Base-by-base conservation (phyloP, 345 rosid species). In the Punica granatum region DNA sequence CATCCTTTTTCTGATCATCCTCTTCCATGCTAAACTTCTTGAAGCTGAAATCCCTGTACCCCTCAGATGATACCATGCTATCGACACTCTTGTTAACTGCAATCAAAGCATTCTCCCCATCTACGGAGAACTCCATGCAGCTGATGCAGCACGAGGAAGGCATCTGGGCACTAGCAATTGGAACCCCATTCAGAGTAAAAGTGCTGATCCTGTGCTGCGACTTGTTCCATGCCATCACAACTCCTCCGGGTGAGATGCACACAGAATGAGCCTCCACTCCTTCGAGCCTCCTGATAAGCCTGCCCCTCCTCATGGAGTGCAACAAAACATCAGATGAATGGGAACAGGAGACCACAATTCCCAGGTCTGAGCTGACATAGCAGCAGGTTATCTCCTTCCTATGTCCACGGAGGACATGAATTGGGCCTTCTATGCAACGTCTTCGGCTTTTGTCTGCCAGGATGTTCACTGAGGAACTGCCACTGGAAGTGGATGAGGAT, bases 321-420 rank as follows among this genome's bases (percentile, higher is more conserved):
- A 94, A 65, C 31, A 94, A 71, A 76, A 91, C 79, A 77, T 84
- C 91, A 31, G 96, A 81, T n/a, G 87, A 82, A 46, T 75, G 77
- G 23, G 97, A 84, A 69, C 86, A 86, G 5, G 99, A 94, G 67
- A 86, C 93, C 66, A 82, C 85, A 51, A 94, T 74, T 68, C 99
- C 98, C 39, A 86, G 85, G 79, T 89, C 97, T 34, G 98, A 89
- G 78, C 86, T 94, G 68, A 91, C 85, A 69, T 92, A 89, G 74
- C 98, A 91, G 74, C 82, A 82, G 37, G 83, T 75, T 76, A 94
- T 72, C 71, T 91, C 96, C 67, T 77, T 73, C 60, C 70, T 87
- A 53, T 94, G 98, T 39, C 99, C 98, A 59, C 96, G 91, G 26
- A 94, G 90, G 70, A 89, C 96, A 74, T 94, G 98, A 69, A 92